Base-by-base conservation (phyloP, 2,329 filamentous ascomycete genomes). In the Fusarium sp. region DNA sequence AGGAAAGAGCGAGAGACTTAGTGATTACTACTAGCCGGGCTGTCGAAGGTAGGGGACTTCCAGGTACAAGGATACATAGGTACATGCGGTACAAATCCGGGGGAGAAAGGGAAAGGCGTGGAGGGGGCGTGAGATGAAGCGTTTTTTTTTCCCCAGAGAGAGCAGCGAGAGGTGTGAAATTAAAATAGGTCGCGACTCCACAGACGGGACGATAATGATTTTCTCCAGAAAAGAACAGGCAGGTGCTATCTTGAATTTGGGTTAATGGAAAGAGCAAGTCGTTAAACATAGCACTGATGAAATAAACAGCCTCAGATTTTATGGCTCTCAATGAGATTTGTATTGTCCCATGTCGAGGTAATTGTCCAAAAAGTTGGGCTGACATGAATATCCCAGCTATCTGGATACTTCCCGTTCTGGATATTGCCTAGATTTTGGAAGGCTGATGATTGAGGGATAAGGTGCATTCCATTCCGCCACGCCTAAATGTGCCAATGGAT, bases 1-100 rank as follows among this genome's bases (percentile, higher is more conserved):
- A 73, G 64, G 67, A 61, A 64, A 65, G 64, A 64, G 73, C 68
- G 62, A 75, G 64, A 64, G 50, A 71, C 52, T 41, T 48, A 55
- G 73, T 72, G 70, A 73, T 72, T 61, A 73, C 70, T 64, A 71
- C 70, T 64, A 71, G 66, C 69, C 57, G 70, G 55, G 41, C 44
- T 54, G 35, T 37, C 35, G 40, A 56, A 67, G 56, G 49, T 50
- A 67, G 44, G 60, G 62, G 66, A 70, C 69, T 72, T 67, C 69
- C 65, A 70, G 69, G 66, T 73, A 73, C 70, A 64, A 73, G 70
- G 70, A 20, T 71, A 70, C 70, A 23, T 61, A 45, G 69, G 42
- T 71, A 70, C 65, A 45, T 62, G 55, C 61, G 70, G 70, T 73
- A 73, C 70, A 45, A 73, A 73, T 73, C 70, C 66, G 70, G 70